Percentiles rank a stretch among this genome's conserved stretches.
Conservation (phyloP, 139 green algal species). For the Trebouxia sp. region DNA sequence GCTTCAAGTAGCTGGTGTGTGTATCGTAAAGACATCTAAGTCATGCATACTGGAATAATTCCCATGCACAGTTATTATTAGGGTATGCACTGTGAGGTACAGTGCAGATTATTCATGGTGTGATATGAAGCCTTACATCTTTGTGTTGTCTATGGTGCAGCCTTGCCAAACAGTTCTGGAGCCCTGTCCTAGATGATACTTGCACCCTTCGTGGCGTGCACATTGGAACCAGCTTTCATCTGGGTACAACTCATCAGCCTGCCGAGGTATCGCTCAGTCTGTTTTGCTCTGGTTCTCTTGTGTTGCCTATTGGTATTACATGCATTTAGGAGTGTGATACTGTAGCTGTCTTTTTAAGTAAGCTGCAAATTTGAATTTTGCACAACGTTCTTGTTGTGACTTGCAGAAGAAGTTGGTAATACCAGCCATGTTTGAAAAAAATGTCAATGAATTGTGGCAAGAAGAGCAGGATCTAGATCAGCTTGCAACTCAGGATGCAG, state of each 20-base stretch:
- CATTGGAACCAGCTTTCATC: conserved; percentile 13
- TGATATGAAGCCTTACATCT: conserved; percentile 8
- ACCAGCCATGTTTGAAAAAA: conserved; percentile 1
- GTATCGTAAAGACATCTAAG: not conserved
- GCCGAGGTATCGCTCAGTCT: not conserved
- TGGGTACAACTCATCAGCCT: conserved; percentile 5
- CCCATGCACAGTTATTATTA: not conserved
- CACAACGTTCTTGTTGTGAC: conserved; percentile 2
- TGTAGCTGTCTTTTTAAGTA: not conserved
- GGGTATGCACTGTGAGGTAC: not conserved
- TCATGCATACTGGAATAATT: not conserved
- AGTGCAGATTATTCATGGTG: not conserved
- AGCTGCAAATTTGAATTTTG: conserved; percentile 9
- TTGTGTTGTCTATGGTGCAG: conserved; percentile 8
- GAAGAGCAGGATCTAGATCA: conserved; percentile 9
- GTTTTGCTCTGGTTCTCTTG: conserved; percentile 13
- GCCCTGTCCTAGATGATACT: not conserved
- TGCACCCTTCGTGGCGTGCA: not conserved
- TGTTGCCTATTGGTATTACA: not conserved
- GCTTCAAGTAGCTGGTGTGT: conserved; percentile 12
- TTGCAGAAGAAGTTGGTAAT: conserved; percentile 12
- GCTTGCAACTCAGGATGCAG: conserved; percentile 6
- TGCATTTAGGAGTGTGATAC: not conserved
- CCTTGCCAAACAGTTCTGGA: conserved; percentile 3
- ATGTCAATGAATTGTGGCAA: conserved; percentile 9